phyloP scores from a whole-genome alignment of 306 rosid species.

The Lathyrus oleraceus region DNA sequence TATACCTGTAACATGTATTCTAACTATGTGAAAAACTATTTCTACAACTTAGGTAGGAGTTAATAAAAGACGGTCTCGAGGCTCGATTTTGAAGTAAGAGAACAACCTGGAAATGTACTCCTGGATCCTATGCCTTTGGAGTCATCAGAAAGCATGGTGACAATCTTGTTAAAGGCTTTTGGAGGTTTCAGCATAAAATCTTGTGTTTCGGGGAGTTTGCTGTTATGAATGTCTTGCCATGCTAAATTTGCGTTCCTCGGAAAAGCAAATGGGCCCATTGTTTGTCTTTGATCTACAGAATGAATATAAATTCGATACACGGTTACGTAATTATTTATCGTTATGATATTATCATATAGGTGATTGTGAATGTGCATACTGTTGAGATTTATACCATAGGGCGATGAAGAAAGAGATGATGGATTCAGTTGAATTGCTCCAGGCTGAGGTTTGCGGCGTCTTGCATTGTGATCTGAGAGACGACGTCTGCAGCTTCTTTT shows the following conservation, averaged over 20 bases:
- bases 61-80: neutral
- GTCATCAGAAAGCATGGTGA: conserved; percentile 44
- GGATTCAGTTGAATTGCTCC: conserved; percentile 54
- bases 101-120: conserved; percentile 55
- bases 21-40: neutral
- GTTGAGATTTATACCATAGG: conserved; percentile 49
- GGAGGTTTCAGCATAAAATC: conserved; percentile 56
- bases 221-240: conserved; percentile 49
- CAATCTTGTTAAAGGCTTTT: conserved; percentile 45
- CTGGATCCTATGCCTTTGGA: conserved; percentile 48
- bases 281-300: conserved; percentile 60
- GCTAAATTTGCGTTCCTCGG: conserved; percentile 48
- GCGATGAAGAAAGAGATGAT: conserved; percentile 56
- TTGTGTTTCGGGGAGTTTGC: conserved; percentile 53
- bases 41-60: neutral
- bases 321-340: neutral
- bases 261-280: conserved; percentile 42
- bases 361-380: neutral
- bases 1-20: conserved; percentile 50
- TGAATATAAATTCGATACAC: conserved; percentile 16
- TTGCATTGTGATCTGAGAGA: conserved; percentile 92
- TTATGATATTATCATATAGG: neutral
- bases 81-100: conserved; percentile 4
- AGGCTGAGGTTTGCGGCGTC: conserved; percentile 90
- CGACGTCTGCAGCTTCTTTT: conserved; percentile 97